Evolutionary conservation across 495 filamentous ascomycete species (phyloP).

Genomic region (Lepidopterella palustris): DNA sequence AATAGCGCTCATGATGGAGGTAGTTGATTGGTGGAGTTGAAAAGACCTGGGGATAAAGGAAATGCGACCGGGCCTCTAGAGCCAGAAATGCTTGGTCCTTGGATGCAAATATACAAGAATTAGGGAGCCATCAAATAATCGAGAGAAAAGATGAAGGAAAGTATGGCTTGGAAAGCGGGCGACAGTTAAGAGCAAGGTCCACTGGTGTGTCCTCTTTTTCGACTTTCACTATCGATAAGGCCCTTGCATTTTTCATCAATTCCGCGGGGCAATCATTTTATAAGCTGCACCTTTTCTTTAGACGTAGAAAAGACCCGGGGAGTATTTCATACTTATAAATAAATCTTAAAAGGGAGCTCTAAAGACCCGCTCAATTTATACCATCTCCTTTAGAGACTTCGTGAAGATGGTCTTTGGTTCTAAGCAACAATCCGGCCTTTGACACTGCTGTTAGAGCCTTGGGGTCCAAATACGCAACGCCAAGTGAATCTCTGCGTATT

Average conservation of each 20-base stretch:
- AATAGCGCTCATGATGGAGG: slow-evolving; percentile 74
- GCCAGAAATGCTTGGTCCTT: neutral
- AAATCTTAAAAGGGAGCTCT: no score
- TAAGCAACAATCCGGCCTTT: no score
- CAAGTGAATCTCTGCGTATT: no score
- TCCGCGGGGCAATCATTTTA: slow-evolving; percentile 7
- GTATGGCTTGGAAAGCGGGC: neutral
- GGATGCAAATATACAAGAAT: neutral
- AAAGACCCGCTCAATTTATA: no score
- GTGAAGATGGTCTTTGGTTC: no score
- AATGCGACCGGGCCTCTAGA: neutral
- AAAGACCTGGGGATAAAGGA: neutral
- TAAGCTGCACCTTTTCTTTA: neutral
- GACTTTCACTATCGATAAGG: slow-evolving; percentile 6
- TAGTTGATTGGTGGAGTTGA: slow-evolving; percentile 1
- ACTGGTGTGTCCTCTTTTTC: neutral
- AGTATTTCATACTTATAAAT: neutral
- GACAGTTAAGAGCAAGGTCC: neutral
- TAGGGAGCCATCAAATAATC: neutral
- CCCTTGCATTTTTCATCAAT: slow-evolving; percentile 16
- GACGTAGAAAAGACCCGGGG: neutral
- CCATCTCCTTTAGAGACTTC: no score
- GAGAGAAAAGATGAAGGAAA: neutral
- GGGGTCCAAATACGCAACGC: no score
- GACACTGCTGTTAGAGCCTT: no score